These are phyloP conservation scores for Colletotrichum endophyticum DNA, from an alignment of 2,329 filamentous ascomycete genomes.

Conservation along the genomic window DNA sequence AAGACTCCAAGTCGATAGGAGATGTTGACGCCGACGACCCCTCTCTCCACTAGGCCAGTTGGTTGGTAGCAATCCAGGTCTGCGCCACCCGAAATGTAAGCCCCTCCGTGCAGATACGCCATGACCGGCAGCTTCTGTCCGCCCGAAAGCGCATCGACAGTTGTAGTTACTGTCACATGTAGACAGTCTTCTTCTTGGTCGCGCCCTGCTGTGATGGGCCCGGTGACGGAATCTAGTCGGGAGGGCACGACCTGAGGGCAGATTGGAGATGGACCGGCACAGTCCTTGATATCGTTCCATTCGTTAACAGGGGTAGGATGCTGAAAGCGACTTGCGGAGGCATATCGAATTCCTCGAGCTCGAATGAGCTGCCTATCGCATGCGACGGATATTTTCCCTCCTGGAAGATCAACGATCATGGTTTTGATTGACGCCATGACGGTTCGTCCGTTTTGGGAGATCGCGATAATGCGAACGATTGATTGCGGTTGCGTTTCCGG, in stretches of 20 bases:
- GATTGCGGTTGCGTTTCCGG: too few relatives aligned
- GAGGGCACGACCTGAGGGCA: slow-evolving; percentile 22
- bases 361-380: not conserved
- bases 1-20: slow-evolving; percentile 39
- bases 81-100: slow-evolving; percentile 10
- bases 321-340: slow-evolving; percentile 19
- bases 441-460: too few relatives aligned
- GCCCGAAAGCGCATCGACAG: not conserved
- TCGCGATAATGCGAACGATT: too few relatives aligned
- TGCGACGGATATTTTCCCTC: not conserved
- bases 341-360: slow-evolving; percentile 20
- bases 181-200: slow-evolving; percentile 21
- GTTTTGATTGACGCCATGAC: too few relatives aligned
- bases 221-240: slow-evolving; percentile 13
- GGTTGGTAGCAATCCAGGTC: slow-evolving; percentile 11
- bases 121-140: slow-evolving; percentile 30
- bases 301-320: not conserved
- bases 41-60: slow-evolving; percentile 16
- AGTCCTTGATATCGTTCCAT: slow-evolving; percentile 13
- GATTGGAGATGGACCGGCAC: slow-evolving; percentile 15
- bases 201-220: slow-evolving; percentile 1
- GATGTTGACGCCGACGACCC: slow-evolving; percentile 35
- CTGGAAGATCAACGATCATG: too few relatives aligned
- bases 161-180: slow-evolving; percentile 6
- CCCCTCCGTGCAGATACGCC: slow-evolving; percentile 28